Evolutionary conservation across 148 eudicot species (phyloP).

Genomic region (Rhododendron kiyosumense): DNA sequence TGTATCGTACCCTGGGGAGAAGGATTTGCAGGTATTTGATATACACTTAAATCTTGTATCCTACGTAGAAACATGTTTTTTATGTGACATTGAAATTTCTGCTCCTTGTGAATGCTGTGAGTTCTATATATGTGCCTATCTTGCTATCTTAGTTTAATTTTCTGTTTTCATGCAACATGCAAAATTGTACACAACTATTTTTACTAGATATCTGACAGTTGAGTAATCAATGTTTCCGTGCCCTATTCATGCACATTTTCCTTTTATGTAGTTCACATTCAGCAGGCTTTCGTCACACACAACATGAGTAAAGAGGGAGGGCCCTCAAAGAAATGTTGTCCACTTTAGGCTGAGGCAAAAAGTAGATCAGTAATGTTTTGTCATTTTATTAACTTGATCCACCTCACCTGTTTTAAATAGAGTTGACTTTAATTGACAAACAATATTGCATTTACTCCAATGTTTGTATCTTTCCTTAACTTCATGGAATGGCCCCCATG

Average conservation of each 20-base stretch:
- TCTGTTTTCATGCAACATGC: neutral
- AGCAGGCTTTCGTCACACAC: neutral
- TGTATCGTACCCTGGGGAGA: constrained; percentile 84
- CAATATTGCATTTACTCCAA: neutral
- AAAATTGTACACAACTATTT: neutral
- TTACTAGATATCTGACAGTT: neutral
- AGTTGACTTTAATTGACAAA: neutral
- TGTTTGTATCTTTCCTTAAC: neutral
- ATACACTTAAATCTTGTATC: neutral
- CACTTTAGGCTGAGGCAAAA: neutral
- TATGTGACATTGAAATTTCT: constrained; percentile 1
- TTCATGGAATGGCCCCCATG: neutral
- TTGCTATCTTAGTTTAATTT: neutral
- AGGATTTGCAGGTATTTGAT: constrained; percentile 74
- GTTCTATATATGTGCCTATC: neutral
- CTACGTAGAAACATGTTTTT: neutral
- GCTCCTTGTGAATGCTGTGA: neutral
- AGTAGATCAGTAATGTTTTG: neutral
- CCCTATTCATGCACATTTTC: neutral
- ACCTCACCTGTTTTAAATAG: neutral
- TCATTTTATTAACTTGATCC: neutral
- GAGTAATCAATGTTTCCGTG: neutral
- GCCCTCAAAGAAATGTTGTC: neutral
- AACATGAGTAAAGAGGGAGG: neutral
- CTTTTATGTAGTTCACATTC: neutral